These are phyloP conservation scores for Symmetrospora coprosmae DNA, from an alignment of 768 basidiomycete genomes.

Conservation along the genomic window DNA sequence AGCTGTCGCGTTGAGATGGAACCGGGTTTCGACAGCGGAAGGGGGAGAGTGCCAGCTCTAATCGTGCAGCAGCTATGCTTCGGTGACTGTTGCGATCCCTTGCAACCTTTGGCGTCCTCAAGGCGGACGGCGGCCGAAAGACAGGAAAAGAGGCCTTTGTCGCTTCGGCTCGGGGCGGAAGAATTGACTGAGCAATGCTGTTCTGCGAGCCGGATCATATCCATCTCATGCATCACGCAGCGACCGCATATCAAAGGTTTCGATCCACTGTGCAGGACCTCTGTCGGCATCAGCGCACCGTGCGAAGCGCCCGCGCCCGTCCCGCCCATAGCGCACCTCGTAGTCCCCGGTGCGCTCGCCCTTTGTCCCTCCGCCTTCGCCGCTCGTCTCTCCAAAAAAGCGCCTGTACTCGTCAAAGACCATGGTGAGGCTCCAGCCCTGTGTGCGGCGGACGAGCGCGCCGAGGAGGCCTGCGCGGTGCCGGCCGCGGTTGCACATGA, in stretches of 20 bases:
- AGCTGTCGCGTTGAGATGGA: too few relatives aligned
- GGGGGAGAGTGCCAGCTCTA: too few relatives aligned
- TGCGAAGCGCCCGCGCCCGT: background rate
- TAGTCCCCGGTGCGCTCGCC: slow-evolving; percentile 1
- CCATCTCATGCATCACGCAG: too few relatives aligned
- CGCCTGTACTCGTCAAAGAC: slow-evolving; percentile 17
- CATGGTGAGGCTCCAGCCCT: slow-evolving; percentile 15
- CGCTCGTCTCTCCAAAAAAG: slow-evolving; percentile 2
- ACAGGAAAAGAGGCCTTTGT: too few relatives aligned
- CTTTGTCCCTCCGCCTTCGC: slow-evolving; percentile 2
- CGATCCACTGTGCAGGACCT: slow-evolving; percentile 7
- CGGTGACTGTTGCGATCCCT: too few relatives aligned
- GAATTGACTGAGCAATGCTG: too few relatives aligned
- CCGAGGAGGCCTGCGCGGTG: slow-evolving; percentile 1
- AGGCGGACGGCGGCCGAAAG: too few relatives aligned
- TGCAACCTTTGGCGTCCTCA: too few relatives aligned
- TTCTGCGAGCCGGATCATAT: too few relatives aligned
- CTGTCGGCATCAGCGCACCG: background rate
- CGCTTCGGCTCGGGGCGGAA: too few relatives aligned
- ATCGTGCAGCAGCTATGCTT: too few relatives aligned
- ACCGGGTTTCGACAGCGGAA: too few relatives aligned
- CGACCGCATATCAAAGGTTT: slow-evolving; percentile 19
- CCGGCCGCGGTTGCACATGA: slow-evolving; percentile 8
- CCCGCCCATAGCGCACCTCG: background rate
- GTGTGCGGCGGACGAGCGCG: background rate